A percentile compares a stretch with the other conserved stretches of the same genome.
These are phyloP conservation scores for Silybum marianum DNA, from an alignment of 129 eudicot species.

Conservation along the genomic window DNA sequence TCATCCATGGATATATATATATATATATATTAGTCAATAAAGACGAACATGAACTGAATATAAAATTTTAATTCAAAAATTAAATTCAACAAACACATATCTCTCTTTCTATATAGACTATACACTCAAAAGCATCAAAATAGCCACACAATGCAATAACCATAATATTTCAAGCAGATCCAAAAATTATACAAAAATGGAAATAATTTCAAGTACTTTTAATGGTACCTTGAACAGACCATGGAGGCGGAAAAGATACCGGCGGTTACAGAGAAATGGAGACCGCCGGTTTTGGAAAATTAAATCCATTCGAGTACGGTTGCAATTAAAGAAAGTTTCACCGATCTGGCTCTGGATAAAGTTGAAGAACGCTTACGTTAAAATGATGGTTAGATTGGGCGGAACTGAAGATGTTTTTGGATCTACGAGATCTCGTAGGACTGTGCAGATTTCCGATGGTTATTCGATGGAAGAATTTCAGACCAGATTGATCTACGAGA, in stretches of 20 bases:
- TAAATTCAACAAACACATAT: no score
- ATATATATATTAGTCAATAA: no score
- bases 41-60: no score
- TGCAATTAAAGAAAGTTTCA: conserved; percentile 45
- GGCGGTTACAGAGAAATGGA: conserved; percentile 33
- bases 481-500: conserved; percentile 55
- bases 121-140: background rate
- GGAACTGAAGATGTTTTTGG: conserved; percentile 30
- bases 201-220: conserved; percentile 27
- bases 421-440: conserved; percentile 21
- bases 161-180: no score
- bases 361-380: conserved; percentile 55
- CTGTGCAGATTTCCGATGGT: conserved; percentile 22
- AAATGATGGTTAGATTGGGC: conserved; percentile 55
- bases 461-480: conserved; percentile 55
- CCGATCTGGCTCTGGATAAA: conserved; percentile 52
- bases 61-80: no score
- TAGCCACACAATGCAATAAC: no score
- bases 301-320: conserved; percentile 34
- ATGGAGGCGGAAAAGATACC: conserved; percentile 42
- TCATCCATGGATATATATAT: no score
- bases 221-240: conserved; percentile 20
- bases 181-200: conserved; percentile 36
- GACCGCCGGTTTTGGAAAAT: conserved; percentile 48
- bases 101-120: no score